Conservation (phyloP, 2,329 filamentous ascomycete species). For the Pseudogymnoascus sp. region DNA sequence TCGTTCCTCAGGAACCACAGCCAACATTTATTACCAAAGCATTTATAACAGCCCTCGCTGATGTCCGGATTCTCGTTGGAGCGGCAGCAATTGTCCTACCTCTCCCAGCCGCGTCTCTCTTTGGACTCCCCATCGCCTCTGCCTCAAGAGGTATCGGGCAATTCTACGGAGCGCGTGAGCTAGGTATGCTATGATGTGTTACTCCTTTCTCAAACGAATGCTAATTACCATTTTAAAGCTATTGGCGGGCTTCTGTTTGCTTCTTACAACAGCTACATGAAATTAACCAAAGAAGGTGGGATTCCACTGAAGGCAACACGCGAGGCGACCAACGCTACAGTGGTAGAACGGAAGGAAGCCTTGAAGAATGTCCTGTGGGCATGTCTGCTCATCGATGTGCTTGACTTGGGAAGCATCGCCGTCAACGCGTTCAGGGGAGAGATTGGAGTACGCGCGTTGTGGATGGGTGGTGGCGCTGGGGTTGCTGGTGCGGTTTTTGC, state of each 20-base stretch:
- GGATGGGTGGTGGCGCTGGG: background rate
- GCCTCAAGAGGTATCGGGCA: background rate
- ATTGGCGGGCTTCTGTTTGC: background rate
- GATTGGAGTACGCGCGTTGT: background rate
- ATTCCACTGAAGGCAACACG: background rate
- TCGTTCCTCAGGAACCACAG: background rate
- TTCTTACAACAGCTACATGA: background rate
- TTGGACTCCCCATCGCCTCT: background rate
- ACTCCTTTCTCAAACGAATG: background rate
- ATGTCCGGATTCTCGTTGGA: background rate
- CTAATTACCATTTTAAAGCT: background rate
- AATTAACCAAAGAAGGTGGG: background rate
- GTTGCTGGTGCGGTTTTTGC: background rate
- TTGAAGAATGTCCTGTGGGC: background rate
- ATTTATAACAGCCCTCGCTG: background rate
- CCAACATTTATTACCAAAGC: background rate
- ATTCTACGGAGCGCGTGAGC: background rate
- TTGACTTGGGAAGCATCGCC: background rate
- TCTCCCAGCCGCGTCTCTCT: background rate
- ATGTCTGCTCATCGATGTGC: background rate
- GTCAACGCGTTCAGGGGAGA: background rate
- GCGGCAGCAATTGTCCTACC: background rate
- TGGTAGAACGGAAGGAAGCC: background rate
- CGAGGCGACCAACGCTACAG: background rate
- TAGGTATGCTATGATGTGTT: background rate